A percentile compares a stretch with the other conserved stretches of the same genome.
phyloP scores from a whole-genome alignment of 1,284 basidiomycete species.

The Cystobasidium sp. region DNA sequence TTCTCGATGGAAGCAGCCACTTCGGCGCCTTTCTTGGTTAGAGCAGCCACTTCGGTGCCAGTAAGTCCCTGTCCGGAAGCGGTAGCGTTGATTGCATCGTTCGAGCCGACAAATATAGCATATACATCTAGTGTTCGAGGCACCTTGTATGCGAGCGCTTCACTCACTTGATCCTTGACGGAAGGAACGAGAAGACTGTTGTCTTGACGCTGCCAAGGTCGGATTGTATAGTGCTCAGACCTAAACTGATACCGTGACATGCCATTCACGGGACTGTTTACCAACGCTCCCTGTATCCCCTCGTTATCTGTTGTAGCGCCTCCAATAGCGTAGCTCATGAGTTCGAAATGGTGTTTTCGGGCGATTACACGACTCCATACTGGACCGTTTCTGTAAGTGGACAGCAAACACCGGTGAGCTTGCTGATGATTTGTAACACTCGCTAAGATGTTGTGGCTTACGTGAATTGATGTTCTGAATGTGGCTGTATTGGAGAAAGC shows the following conservation, averaged over 20 bases:
- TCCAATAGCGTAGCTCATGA: conserved; percentile 26
- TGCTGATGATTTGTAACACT: too few relatives aligned
- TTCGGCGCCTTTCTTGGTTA: conserved; percentile 4
- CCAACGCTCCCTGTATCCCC: conserved; percentile 14
- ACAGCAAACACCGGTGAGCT: too few relatives aligned
- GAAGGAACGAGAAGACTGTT: conserved; percentile 8
- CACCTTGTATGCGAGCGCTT: background rate
- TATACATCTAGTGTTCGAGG: conserved; percentile 16
- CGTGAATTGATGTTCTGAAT: conserved; percentile 21
- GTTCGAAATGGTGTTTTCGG: conserved; percentile 10
- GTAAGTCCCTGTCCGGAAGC: background rate
- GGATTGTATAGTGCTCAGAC: background rate
- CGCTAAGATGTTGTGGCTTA: background rate
- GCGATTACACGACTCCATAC: conserved; percentile 26
- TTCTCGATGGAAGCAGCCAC: conserved; percentile 16
- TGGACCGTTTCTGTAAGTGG: conserved; percentile 9
- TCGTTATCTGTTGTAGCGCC: conserved; percentile 36
- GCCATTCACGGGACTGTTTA: background rate
- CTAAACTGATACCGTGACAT: background rate
- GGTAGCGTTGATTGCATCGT: background rate
- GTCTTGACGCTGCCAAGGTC: background rate
- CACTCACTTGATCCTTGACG: conserved; percentile 7
- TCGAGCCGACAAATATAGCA: conserved; percentile 8
- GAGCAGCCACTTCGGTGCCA: background rate
- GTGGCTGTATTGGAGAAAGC: background rate